Percentiles rank a stretch among this genome's conserved stretches.
phyloP scores from a whole-genome alignment of 164 flowering plant species.

The Magnolia officinalis region DNA sequence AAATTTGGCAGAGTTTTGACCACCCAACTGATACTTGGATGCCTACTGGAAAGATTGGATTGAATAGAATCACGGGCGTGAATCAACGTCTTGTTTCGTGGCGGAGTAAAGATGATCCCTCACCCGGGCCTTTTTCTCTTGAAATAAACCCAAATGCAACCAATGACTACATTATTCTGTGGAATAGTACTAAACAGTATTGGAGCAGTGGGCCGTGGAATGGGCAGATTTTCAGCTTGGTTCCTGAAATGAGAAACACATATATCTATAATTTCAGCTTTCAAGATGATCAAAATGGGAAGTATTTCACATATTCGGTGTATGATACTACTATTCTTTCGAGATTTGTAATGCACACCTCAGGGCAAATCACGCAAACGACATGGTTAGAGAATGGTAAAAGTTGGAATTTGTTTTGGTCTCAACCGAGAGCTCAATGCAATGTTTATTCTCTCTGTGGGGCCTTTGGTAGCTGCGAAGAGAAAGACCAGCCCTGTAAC shows the following conservation, averaged over 20 bases:
- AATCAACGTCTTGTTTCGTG: conserved; percentile 9
- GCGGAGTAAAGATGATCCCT: conserved; percentile 15
- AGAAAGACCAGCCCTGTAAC: background rate
- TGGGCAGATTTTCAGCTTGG: conserved; percentile 3
- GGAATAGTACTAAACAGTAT: conserved; percentile 3
- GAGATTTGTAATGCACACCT: conserved; percentile 12
- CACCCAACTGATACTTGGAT: conserved; percentile 11
- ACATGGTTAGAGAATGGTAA: conserved; percentile 1
- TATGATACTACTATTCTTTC: background rate
- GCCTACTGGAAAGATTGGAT: conserved; percentile 8
- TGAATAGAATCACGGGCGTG: conserved; percentile 5
- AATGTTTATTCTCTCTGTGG: conserved; percentile 19
- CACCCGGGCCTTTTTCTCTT: conserved; percentile 9
- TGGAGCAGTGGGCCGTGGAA: conserved; percentile 19
- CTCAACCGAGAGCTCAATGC: conserved; percentile 15
- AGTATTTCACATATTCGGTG: conserved; percentile 18
- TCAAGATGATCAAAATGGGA: background rate
- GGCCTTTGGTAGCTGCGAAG: conserved; percentile 18
- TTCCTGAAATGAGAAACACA: conserved; percentile 20
- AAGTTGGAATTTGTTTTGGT: conserved; percentile 23
- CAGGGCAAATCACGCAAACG: conserved; percentile 18
- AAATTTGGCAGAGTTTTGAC: conserved; percentile 17
- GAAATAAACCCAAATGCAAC: conserved; percentile 7
- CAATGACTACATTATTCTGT: background rate
- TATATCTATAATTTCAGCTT: conserved; percentile 17